Percentiles rank a stretch among this genome's conserved stretches.
Evolutionary conservation across 2,329 filamentous ascomycete species (phyloP).

Genomic region (Trichoderma sp.): DNA sequence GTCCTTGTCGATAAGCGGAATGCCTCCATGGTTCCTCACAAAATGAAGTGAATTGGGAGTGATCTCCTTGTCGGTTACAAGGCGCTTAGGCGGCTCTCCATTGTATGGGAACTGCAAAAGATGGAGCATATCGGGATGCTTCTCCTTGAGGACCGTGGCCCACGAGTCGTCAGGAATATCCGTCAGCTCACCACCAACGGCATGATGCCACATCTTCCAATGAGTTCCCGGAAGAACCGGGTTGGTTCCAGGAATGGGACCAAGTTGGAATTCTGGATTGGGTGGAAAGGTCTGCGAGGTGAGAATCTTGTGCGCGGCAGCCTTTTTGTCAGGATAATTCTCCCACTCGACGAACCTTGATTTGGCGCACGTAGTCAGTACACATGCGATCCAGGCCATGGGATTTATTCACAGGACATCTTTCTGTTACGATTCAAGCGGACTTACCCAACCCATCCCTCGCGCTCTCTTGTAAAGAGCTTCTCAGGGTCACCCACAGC

Average conservation of each 20-base stretch:
- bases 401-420: not conserved
- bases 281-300: slow-evolving; percentile 7
- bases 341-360: slow-evolving; percentile 15
- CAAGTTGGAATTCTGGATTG: slow-evolving; percentile 12
- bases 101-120: slow-evolving; percentile 14
- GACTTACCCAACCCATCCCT: slow-evolving; percentile 8
- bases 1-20: slow-evolving; percentile 7
- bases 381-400: not conserved
- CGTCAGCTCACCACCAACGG: slow-evolving; percentile 2
- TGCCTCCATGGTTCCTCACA: slow-evolving; percentile 11
- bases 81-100: slow-evolving; percentile 4
- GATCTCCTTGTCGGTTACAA: not conserved
- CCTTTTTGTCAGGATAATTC: slow-evolving; percentile 12
- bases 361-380: not conserved
- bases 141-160: slow-evolving; percentile 7
- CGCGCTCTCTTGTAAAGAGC: not conserved
- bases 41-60: slow-evolving; percentile 12
- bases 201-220: slow-evolving; percentile 17
- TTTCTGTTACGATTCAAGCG: not conserved
- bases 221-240: slow-evolving; percentile 7
- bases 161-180: slow-evolving; percentile 4
- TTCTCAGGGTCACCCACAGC: not conserved
- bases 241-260: not conserved
- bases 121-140: slow-evolving; percentile 11
- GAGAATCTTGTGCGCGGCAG: slow-evolving; percentile 6